Evolutionary conservation across 305 asterid genomes (phyloP), one percentile per base, ranked within the genome.

Genomic region (Euphrasia arctica): DNA sequence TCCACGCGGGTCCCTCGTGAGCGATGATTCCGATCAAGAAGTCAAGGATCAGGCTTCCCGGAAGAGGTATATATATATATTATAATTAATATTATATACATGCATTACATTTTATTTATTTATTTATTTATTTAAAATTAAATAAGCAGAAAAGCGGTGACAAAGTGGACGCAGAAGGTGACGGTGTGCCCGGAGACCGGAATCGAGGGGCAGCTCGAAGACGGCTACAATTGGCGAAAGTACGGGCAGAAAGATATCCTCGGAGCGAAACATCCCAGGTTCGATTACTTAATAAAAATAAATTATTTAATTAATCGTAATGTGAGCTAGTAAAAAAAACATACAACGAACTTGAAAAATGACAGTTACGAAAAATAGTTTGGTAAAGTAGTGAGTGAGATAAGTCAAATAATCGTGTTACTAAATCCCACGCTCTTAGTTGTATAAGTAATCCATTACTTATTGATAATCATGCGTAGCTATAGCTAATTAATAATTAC

Each of bases 171-270:
- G 27, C 52, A 72, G 62, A 83, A 72, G 56, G 79, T 86, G 2
- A 81, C 72, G 49, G 71, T 82, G 66, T 14, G 60, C 43, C 73
- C 74, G 25, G 84, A 70, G 47, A 58, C 25, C 2, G 82, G 78
- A 50, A 41, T 74, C 7, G 91, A 86, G 70, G 84, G 82, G 6
- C 75, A 76, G 45, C 82, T 78, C 2, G 88, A 78, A 39, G 92
- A 87, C 57, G 95, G 90, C 41, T 77, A 69, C 42, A 62, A 63
- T 52, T 87, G 95, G 95, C 79, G 89, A 41, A 84, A 87, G 67
- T 87, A 87, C 49, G 95, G 92, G 3, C 92, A 87, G 70, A 87
- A 87, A 71, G 85, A 81, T 63, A 85, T 87, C 62, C 90, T 79
- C 49, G 86, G 92, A 65, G 89, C 95, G 13, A 83, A 72, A 52